Percentiles rank a stretch among this genome's conserved stretches.
Conservation (phyloP, 2,329 filamentous ascomycete species). For the Penicillium sclerotigenum region DNA sequence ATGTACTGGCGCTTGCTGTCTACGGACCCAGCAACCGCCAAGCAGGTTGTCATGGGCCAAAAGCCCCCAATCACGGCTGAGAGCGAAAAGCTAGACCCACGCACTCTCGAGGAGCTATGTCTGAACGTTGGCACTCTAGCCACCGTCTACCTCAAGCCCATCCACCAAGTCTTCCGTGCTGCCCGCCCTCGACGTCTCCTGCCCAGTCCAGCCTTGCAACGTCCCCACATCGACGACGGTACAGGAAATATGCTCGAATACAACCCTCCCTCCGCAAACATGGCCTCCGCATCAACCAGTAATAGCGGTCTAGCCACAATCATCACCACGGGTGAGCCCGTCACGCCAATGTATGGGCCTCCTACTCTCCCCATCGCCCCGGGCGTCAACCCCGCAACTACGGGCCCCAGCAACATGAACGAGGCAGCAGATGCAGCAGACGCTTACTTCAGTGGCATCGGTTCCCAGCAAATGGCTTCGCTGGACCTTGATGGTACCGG, state of each 20-base stretch:
- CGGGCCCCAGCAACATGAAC: constrained; percentile 55
- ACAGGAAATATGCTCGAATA: constrained; percentile 30
- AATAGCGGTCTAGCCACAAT: constrained; percentile 28
- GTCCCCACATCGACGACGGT: constrained; percentile 50
- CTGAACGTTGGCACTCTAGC: constrained; percentile 93
- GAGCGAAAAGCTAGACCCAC: constrained; percentile 86
- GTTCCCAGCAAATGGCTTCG: constrained; percentile 67
- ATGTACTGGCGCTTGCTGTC: constrained; percentile 99
- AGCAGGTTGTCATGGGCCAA: constrained; percentile 90
- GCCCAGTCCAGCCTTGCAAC: constrained; percentile 83
- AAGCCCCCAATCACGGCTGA: constrained; percentile 96
- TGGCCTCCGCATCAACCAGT: constrained; percentile 27
- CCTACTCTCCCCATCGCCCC: constrained; percentile 53
- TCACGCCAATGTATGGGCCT: constrained; percentile 27
- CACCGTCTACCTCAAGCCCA: constrained; percentile 95
- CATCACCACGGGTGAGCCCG: constrained; percentile 30
- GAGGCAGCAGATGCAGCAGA: constrained; percentile 81
- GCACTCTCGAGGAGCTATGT: constrained; percentile 94
- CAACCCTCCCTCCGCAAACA: constrained; percentile 38
- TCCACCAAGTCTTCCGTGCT: constrained; percentile 92
- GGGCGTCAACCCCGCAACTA: constrained; percentile 73
- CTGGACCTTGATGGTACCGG: constrained; percentile 68
- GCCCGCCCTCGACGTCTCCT: constrained; percentile 75
- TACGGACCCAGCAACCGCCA: constrained; percentile 83
- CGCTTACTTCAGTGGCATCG: constrained; percentile 80